Evolutionary conservation across 306 rosid genomes (phyloP).

Genomic region (Dicorynia guianensis): DNA sequence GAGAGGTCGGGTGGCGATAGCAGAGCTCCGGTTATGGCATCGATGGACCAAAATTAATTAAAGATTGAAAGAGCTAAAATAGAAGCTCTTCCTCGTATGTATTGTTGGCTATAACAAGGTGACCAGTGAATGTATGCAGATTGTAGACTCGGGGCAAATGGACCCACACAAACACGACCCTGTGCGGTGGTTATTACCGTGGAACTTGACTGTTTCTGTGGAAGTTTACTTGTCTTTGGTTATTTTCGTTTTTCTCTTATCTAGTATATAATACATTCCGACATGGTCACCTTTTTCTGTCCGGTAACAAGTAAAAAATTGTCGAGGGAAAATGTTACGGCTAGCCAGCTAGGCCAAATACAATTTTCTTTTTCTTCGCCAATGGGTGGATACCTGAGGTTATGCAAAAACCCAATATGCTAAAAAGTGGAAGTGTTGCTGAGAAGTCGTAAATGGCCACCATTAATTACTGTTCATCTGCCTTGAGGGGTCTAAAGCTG

Average conservation of each 20-base stretch:
- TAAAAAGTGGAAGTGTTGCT: too few relatives aligned
- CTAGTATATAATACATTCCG: background rate
- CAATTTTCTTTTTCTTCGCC: too few relatives aligned
- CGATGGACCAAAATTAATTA: background rate
- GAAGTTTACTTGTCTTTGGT: background rate
- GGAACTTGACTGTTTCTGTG: background rate
- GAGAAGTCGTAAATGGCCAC: too few relatives aligned
- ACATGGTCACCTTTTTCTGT: background rate
- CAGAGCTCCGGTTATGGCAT: background rate
- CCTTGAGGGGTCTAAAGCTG: too few relatives aligned
- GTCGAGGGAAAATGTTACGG: too few relatives aligned
- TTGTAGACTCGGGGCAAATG: background rate
- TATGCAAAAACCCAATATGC: too few relatives aligned
- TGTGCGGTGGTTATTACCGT: background rate
- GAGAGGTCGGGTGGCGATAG: background rate
- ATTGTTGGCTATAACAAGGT: conserved; percentile 39
- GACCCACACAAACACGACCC: background rate
- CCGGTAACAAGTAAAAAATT: too few relatives aligned
- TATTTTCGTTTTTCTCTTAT: background rate
- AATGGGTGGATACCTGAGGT: too few relatives aligned
- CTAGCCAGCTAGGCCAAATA: too few relatives aligned
- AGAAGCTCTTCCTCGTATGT: background rate
- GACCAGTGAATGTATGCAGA: background rate
- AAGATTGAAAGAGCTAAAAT: background rate
- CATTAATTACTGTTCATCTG: too few relatives aligned